These are phyloP conservation scores for Sugiyamaella qingdaonensis DNA, from an alignment of 805 yeast genomes.

Conservation along the genomic window DNA sequence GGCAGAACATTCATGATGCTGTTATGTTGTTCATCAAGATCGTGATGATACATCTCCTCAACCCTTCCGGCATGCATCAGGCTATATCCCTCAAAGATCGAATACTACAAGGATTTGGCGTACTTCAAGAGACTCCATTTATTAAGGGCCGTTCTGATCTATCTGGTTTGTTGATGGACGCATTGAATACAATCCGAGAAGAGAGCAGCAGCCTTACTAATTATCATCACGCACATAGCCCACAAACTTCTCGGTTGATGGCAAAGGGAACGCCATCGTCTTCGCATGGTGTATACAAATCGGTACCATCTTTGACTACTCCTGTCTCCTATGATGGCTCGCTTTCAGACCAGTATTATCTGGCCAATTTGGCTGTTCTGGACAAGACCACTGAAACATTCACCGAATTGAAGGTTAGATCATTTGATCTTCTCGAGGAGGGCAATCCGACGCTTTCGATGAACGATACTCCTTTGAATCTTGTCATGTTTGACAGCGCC, in stretches of 20 bases:
- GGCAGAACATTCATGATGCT: constrained; percentile 18
- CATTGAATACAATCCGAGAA: constrained; percentile 16
- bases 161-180: constrained; percentile 18
- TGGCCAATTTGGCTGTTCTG: constrained; percentile 28
- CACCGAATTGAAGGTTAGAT: constrained; percentile 39
- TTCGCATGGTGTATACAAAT: neutral
- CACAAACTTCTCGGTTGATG: neutral
- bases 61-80: constrained; percentile 6
- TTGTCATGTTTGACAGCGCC: constrained; percentile 52
- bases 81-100: constrained; percentile 8
- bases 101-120: constrained; percentile 14
- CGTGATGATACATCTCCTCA: constrained; percentile 24
- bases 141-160: constrained; percentile 13
- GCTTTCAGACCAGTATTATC: constrained; percentile 10
- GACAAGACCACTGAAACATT: constrained; percentile 30
- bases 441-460: constrained; percentile 43
- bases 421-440: constrained; percentile 59
- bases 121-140: constrained; percentile 14
- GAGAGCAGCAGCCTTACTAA: neutral
- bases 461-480: constrained; percentile 52
- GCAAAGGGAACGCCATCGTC: neutral
- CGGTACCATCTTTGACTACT: neutral
- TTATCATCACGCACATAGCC: too few relatives aligned
- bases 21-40: constrained; percentile 25
- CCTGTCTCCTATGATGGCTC: neutral